Evolutionary conservation across 805 yeast genomes (phyloP).

Genomic region (Kazachstania kunashirensis): DNA sequence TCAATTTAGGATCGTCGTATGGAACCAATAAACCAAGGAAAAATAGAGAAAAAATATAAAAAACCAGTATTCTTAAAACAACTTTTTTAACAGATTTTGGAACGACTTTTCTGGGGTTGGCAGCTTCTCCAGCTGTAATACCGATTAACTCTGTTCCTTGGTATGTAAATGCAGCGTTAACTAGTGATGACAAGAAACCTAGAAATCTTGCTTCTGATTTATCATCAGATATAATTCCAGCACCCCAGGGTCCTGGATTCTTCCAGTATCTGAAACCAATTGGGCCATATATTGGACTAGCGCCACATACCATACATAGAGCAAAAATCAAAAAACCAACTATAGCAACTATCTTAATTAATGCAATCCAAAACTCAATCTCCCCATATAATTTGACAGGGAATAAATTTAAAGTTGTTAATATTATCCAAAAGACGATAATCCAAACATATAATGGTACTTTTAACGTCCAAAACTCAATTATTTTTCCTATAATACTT

Average conservation of each 20-base stretch:
- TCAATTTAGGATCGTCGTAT: slow-evolving; percentile 45
- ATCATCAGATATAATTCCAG: slow-evolving; percentile 41
- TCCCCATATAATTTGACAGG: slow-evolving; percentile 64
- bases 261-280: slow-evolving; percentile 71
- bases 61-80: slow-evolving; percentile 48
- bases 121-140: slow-evolving; percentile 58
- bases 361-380: slow-evolving; percentile 60
- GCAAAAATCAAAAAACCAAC: slow-evolving; percentile 55
- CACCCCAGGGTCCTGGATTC: slow-evolving; percentile 64
- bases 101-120: slow-evolving; percentile 52
- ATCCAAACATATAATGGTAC: slow-evolving; percentile 69
- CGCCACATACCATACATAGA: slow-evolving; percentile 60
- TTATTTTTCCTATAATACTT: slow-evolving; percentile 54
- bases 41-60: slow-evolving; percentile 51
- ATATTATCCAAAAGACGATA: slow-evolving; percentile 45
- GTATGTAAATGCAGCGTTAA: slow-evolving; percentile 62
- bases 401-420: slow-evolving; percentile 43
- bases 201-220: slow-evolving; percentile 44
- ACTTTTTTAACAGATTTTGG: slow-evolving; percentile 62
- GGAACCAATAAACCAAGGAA: slow-evolving; percentile 62
- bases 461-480: slow-evolving; percentile 49
- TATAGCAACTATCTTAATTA: slow-evolving; percentile 52
- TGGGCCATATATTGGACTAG: slow-evolving; percentile 45
- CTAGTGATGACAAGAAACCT: slow-evolving; percentile 54
- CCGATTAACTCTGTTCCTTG: slow-evolving; percentile 69